phyloP scores from a whole-genome alignment of 192 early-diverging fungal genomes.

The Pilobolus umbonatus region DNA sequence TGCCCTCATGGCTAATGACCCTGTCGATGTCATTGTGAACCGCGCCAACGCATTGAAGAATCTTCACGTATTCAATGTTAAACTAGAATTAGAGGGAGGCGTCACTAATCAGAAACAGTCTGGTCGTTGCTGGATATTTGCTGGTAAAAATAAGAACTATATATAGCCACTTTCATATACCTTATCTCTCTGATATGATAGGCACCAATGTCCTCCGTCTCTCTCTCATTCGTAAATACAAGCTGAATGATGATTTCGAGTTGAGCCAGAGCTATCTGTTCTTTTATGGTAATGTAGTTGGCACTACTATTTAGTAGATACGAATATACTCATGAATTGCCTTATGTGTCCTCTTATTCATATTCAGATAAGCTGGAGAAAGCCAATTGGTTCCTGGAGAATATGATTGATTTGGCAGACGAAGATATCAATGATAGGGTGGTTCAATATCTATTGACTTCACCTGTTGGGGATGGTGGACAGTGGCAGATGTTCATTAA shows the following conservation, averaged over 20 bases:
- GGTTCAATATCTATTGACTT: constrained; percentile 62
- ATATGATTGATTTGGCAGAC: constrained; percentile 61
- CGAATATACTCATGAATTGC: background rate
- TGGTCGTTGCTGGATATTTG: constrained; percentile 83
- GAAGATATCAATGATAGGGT: constrained; percentile 59
- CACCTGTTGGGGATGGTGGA: constrained; percentile 68
- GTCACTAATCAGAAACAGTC: constrained; percentile 71
- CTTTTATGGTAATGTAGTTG: constrained; percentile 32
- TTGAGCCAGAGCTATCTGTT: constrained; percentile 72
- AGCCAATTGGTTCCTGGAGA: constrained; percentile 78
- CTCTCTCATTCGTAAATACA: constrained; percentile 54
- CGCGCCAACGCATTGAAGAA: constrained; percentile 48
- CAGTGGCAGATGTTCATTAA: constrained; percentile 81
- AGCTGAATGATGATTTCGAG: constrained; percentile 69
- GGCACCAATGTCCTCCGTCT: constrained; percentile 62
- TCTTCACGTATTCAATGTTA: constrained; percentile 51
- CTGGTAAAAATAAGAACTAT: constrained; percentile 40
- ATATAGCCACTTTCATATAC: background rate
- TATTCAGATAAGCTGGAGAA: constrained; percentile 85
- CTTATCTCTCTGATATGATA: constrained; percentile 1
- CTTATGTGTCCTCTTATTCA: constrained; percentile 44
- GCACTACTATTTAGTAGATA: no score
- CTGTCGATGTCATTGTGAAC: constrained; percentile 55
- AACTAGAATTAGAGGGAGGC: constrained; percentile 46
- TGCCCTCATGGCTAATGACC: constrained; percentile 55